Conservation (phyloP, 441 rosid species). For the Sinapis alba region DNA sequence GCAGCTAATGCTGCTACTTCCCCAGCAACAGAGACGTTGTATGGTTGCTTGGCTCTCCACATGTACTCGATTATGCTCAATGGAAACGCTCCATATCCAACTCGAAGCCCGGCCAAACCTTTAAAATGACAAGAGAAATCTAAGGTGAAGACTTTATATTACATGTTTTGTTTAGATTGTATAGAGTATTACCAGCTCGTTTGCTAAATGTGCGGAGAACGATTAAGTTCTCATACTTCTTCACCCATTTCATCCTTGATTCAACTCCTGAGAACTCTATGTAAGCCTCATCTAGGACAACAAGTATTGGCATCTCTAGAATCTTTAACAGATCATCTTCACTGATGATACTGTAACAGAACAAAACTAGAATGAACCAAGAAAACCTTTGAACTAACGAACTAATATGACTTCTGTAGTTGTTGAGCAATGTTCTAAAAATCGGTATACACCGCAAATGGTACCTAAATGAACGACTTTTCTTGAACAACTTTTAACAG, state of each 20-base stretch:
- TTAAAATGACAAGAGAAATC: slow-evolving; percentile 19
- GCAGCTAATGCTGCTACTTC: slow-evolving; percentile 98
- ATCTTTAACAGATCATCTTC: slow-evolving; percentile 83
- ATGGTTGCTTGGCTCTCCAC: slow-evolving; percentile 97
- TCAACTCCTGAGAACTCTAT: slow-evolving; percentile 85
- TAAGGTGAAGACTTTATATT: not conserved
- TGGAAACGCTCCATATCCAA: slow-evolving; percentile 97
- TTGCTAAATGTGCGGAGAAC: slow-evolving; percentile 96
- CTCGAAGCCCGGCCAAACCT: slow-evolving; percentile 93
- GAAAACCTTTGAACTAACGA: not conserved
- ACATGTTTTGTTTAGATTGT: not conserved
- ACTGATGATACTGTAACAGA: slow-evolving; percentile 58
- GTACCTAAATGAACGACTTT: not conserved
- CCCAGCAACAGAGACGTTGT: slow-evolving; percentile 93
- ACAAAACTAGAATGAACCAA: not conserved
- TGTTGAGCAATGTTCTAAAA: slow-evolving; percentile 21
- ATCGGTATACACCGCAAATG: not conserved
- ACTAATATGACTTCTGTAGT: not conserved
- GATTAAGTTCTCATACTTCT: slow-evolving; percentile 81
- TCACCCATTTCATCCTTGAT: slow-evolving; percentile 93
- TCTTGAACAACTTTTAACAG: too few relatives aligned
- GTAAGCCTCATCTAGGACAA: slow-evolving; percentile 96
- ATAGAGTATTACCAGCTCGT: slow-evolving; percentile 72
- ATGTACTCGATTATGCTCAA: slow-evolving; percentile 79
- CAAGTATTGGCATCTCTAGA: slow-evolving; percentile 80